A percentile compares a stretch with the other conserved stretches of the same genome.
phyloP scores from a whole-genome alignment of 1,284 basidiomycete species.

The Trametes sp. region DNA sequence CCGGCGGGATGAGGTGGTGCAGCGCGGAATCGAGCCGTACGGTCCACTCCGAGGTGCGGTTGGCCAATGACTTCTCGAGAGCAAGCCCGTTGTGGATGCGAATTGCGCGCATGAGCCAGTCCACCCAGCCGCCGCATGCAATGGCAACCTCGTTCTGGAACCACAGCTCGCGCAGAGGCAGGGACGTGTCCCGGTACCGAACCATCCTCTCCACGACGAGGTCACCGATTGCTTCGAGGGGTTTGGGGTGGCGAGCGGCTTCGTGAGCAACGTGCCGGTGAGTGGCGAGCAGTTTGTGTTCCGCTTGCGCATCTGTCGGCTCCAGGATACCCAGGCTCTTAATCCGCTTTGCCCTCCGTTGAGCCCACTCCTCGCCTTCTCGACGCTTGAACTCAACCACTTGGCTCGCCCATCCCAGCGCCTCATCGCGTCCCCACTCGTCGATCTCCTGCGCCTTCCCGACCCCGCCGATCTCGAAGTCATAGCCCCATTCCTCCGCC shows the following conservation, averaged over 20 bases:
- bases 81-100: slow-evolving; percentile 47
- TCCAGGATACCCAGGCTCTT: slow-evolving; percentile 43
- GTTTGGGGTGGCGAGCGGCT: slow-evolving; percentile 49
- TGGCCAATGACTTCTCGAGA: slow-evolving; percentile 25
- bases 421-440: slow-evolving; percentile 70
- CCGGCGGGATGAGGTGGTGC: slow-evolving; percentile 21
- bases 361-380: slow-evolving; percentile 43
- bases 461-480: slow-evolving; percentile 61
- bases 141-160: slow-evolving; percentile 61
- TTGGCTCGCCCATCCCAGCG: slow-evolving; percentile 74
- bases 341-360: slow-evolving; percentile 47
- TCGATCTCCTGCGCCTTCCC: slow-evolving; percentile 66
- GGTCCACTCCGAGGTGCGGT: slow-evolving; percentile 46
- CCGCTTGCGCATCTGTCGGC: slow-evolving; percentile 35
- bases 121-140: slow-evolving; percentile 77
- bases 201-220: slow-evolving; percentile 62
- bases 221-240: slow-evolving; percentile 57
- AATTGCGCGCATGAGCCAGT: slow-evolving; percentile 59
- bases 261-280: slow-evolving; percentile 61
- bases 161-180: slow-evolving; percentile 76
- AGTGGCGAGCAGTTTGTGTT: slow-evolving; percentile 59
- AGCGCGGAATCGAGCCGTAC: slow-evolving; percentile 42
- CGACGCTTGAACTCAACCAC: slow-evolving; percentile 72
- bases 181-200: slow-evolving; percentile 54
- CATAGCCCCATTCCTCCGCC: slow-evolving; percentile 81